Evolutionary conservation across 345 rosid genomes (phyloP), one percentile per base, ranked within the genome.

Genomic region (Zanthoxylum bungeanum): DNA sequence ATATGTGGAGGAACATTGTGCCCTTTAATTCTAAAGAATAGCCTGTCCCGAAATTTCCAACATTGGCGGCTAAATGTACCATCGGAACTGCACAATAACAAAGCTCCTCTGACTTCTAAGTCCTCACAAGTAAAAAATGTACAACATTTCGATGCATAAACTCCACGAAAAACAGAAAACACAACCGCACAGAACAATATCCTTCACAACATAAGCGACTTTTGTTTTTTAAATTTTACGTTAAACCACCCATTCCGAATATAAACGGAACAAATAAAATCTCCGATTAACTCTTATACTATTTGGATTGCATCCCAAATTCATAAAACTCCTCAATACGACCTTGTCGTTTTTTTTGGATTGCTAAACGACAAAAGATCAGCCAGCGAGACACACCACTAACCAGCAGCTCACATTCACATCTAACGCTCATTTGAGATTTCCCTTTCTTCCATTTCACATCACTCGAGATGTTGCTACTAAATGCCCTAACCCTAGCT

Each of bases 401-500:
- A n/a, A n/a, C n/a, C n/a, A n/a, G n/a, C n/a, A n/a, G n/a, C n/a
- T n/a, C n/a, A n/a, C n/a, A n/a, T n/a, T n/a, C n/a, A n/a, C n/a
- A n/a, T n/a, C n/a, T n/a, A n/a, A n/a, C n/a, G n/a, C n/a, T n/a
- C n/a, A n/a, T n/a, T n/a, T n/a, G n/a, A n/a, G n/a, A n/a, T n/a
- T 51, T 9, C 56, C 10, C 10, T 1, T 51, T 21, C 39, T 6
- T 34, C 10, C 5, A 9, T 14, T 52, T 4, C 62, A 14, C 37
- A n/a, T n/a, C n/a, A n/a, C 66, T 60, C 25, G 42, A 36, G 31
- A 85, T 84, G 87, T 25, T 76, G 77, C 33, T 76, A 42, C 17
- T 78, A 27, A 79, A 80, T 31, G 79, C 74, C 22, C 17, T 77
- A 19, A 64, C 79, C n/a, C 30, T 83, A 11, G 71, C 76, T 27